Base-by-base conservation (phyloP, 352 stramenopile genomes). In the Phytopythium mirpurense region DNA sequence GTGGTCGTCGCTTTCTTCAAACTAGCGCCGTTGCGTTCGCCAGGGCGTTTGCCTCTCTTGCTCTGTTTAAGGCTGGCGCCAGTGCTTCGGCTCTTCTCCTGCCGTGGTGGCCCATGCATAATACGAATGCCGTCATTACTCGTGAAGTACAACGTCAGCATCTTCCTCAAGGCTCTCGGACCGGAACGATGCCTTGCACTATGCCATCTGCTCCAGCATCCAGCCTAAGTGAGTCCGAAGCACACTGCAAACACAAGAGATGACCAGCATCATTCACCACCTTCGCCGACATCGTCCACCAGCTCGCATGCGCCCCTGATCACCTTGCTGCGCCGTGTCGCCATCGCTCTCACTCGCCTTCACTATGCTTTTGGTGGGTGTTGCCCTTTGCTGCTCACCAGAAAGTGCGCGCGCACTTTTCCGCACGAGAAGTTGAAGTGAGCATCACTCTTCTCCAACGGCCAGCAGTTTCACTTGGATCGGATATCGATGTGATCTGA, bases 361-460 rank as follows among this genome's bases (percentile, higher is more conserved):
- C 36, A 41, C 32, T 36, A 36, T 15, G 7, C 32, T 36, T 3
- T 10, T 36, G 32, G 32, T 15, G 29, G 5, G 29, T 32, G 29
- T 32, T 32, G 29, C 29, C 7, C 32, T 15, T 36, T 10, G 11
- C 11, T 36, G 2, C 32, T 15, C 31, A 6, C 29, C 40, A 9
- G 29, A 32, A 32, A 32, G 29, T 44, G 27, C 38, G 2, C 38
- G 14, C 38, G 38, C 29, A 9, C 29, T 32, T 32, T 32, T 32
- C n/a, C 29, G 29, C 29, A 32, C 9, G 5, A 32, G 5, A 9
- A 32, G 29, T 32, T 32, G 29, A 32, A 32, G 29, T 32, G 56
- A 67, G 40, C 51, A 63, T 74, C 67, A 72, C 55, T 72, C 51
- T 42, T 51, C 3, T 19, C 6, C 37, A 16, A 6, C 8, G 35